Evolutionary conservation across 306 rosid species (phyloP).

Genomic region (Cucumis melo): DNA sequence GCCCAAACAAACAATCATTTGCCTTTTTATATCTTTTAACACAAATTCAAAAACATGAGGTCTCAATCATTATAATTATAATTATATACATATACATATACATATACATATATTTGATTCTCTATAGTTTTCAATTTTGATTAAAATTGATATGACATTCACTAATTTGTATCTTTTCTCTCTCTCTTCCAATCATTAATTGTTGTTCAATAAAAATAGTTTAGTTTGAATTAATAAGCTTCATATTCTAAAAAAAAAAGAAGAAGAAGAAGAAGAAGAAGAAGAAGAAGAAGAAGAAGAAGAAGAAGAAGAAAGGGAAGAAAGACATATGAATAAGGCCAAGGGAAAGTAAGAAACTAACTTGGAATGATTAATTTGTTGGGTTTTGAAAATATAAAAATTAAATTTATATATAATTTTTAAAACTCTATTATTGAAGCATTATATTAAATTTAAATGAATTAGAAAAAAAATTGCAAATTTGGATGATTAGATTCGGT

Average conservation of each 20-base stretch:
- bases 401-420: background rate
- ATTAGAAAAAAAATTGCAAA: background rate
- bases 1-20: constrained; percentile 31
- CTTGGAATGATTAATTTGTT: constrained; percentile 12
- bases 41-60: background rate
- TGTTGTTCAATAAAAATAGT: background rate
- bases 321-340: background rate
- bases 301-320: no score
- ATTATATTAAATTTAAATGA: constrained; percentile 11
- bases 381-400: background rate
- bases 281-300: no score
- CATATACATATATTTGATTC: background rate
- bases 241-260: background rate
- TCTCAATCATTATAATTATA: background rate
- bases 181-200: background rate
- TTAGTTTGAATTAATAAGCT: background rate
- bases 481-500: constrained; percentile 39
- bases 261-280: no score
- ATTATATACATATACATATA: no score
- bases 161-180: background rate
- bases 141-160: background rate
- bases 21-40: constrained; percentile 9
- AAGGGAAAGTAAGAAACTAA: constrained; percentile 4
- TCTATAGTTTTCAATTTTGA: background rate
- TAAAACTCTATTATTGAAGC: constrained; percentile 18